phyloP scores from a whole-genome alignment of 2,329 filamentous ascomycete species.

The Aspergillus pseudoviridinutans region DNA sequence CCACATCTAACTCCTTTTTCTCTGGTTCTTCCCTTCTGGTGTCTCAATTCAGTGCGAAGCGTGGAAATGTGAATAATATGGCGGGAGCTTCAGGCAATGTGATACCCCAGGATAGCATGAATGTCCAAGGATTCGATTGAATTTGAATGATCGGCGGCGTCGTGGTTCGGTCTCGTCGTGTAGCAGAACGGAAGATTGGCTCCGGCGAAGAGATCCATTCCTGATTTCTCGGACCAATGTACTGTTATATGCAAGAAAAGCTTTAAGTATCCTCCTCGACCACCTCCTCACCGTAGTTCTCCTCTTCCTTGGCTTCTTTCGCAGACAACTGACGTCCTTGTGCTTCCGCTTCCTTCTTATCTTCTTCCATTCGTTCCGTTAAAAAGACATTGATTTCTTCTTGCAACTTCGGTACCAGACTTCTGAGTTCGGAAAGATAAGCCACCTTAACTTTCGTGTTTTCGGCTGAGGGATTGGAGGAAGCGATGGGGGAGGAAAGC shows the following conservation, averaged over 20 bases:
- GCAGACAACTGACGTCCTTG: slow-evolving; percentile 33
- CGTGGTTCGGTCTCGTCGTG: neutral
- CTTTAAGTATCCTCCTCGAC: slow-evolving; percentile 58
- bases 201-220: neutral
- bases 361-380: slow-evolving; percentile 60
- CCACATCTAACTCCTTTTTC: slow-evolving; percentile 11
- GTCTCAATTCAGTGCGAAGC: slow-evolving; percentile 6
- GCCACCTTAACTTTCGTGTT: slow-evolving; percentile 44
- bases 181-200: neutral
- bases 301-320: slow-evolving; percentile 44
- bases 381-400: slow-evolving; percentile 56
- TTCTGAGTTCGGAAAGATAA: slow-evolving; percentile 51
- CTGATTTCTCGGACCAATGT: neutral
- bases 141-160: neutral
- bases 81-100: slow-evolving; percentile 25
- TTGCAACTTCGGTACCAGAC: slow-evolving; percentile 50
- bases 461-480: slow-evolving; percentile 14
- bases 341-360: slow-evolving; percentile 44
- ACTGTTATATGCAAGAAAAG: slow-evolving; percentile 12
- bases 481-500: slow-evolving; percentile 21
- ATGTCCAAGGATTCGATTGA: slow-evolving; percentile 17
- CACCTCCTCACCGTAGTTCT: slow-evolving; percentile 79
- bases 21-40: slow-evolving; percentile 8
- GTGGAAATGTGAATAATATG: slow-evolving; percentile 10
- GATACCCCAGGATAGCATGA: slow-evolving; percentile 35